These are phyloP conservation scores for Fremontodendron californicum DNA, from an alignment of 345 rosid genomes.

Conservation along the genomic window DNA sequence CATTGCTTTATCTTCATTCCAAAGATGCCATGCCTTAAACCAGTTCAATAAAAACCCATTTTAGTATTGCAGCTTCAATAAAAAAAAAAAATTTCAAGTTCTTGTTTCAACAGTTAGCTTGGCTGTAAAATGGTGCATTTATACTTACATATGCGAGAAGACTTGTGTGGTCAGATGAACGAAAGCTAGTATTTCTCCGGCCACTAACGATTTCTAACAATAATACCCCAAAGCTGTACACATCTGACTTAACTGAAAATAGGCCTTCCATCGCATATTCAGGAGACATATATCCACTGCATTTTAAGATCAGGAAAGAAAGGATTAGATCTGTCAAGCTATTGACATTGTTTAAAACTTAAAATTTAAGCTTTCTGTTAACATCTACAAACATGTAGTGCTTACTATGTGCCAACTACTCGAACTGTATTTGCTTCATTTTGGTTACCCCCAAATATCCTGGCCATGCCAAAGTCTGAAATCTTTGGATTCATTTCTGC, in stretches of 20 bases:
- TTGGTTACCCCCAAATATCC: conserved; percentile 51
- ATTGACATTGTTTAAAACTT: neutral
- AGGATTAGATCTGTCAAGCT: neutral
- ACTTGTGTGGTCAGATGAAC: conserved; percentile 32
- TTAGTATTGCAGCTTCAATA: neutral
- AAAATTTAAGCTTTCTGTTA: too few species aligned
- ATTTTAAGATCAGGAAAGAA: conserved; percentile 1
- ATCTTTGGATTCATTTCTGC: conserved; percentile 73
- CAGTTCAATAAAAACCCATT: neutral
- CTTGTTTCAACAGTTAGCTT: neutral
- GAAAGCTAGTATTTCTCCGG: conserved; percentile 47
- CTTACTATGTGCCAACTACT: conserved; percentile 70
- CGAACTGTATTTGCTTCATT: conserved; percentile 54
- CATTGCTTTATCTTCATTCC: conserved; percentile 52
- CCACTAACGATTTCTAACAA: conserved; percentile 60
- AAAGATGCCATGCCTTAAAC: conserved; percentile 73
- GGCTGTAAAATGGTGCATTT: neutral
- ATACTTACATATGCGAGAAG: conserved; percentile 54
- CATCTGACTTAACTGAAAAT: conserved; percentile 68
- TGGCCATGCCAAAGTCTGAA: conserved; percentile 75
- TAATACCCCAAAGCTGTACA: conserved; percentile 69
- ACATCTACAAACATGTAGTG: neutral
- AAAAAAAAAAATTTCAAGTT: neutral
- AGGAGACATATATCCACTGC: conserved; percentile 73
- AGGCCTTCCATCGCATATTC: conserved; percentile 80